phyloP scores from a whole-genome alignment of 169 alveolate genomes.

The Cryptosporidium bovis region DNA sequence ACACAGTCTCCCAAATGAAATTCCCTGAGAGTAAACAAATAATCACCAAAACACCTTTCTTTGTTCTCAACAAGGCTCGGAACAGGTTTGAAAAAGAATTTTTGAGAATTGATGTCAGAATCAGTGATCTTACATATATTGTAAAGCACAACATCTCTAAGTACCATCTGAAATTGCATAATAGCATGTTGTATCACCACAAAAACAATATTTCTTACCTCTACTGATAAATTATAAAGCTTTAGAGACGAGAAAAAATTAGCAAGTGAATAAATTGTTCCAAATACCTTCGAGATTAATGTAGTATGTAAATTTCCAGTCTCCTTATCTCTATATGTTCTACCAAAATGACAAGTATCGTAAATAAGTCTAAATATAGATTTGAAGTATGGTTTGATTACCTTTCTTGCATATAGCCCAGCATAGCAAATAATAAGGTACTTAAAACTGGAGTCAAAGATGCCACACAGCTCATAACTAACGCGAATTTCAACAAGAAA shows the following conservation, averaged over 20 bases:
- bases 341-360: constrained; percentile 41
- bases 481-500: constrained; percentile 36
- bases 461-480: constrained; percentile 47
- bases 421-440: constrained; percentile 25
- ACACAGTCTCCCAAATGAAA: constrained; percentile 1
- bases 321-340: constrained; percentile 61
- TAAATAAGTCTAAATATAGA: constrained; percentile 15
- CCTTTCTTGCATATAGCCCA: constrained; percentile 12
- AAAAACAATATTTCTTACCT: constrained; percentile 31
- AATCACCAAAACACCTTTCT: neutral
- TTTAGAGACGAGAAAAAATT: constrained; percentile 18
- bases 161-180: constrained; percentile 34
- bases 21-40: neutral
- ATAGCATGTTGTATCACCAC: constrained; percentile 17
- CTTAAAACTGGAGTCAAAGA: constrained; percentile 54
- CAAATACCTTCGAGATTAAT: constrained; percentile 20
- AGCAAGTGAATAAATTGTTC: constrained; percentile 9
- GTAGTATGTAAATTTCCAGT: constrained; percentile 52
- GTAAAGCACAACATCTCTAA: constrained; percentile 34
- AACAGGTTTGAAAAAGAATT: constrained; percentile 15
- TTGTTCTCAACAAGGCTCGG: neutral
- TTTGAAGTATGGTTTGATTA: constrained; percentile 32
- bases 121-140: constrained; percentile 50
- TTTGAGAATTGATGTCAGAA: neutral
- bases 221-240: constrained; percentile 24